These are phyloP conservation scores for Maudiozyma serrabonitensis DNA, from an alignment of 805 yeast species.

Conservation along the genomic window DNA sequence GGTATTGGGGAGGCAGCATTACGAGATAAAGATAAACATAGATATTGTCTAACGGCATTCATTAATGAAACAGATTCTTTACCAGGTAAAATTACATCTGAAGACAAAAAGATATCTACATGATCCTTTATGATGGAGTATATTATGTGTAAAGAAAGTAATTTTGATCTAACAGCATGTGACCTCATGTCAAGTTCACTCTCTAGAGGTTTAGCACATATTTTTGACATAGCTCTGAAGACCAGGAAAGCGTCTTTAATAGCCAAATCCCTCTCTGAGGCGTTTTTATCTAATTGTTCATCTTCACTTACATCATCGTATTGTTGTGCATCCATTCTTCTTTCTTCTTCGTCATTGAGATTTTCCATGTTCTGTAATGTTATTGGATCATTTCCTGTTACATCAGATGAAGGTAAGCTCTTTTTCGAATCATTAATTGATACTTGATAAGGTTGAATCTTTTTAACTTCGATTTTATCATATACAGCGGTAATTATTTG, in stretches of 20 bases:
- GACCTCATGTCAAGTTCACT: conserved; percentile 76
- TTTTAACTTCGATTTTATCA: conserved; percentile 42
- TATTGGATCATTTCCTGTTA: conserved; percentile 27
- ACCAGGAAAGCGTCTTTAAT: conserved; percentile 88
- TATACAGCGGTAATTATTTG: conserved; percentile 83
- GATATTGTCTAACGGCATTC: conserved; percentile 73
- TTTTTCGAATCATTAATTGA: conserved; percentile 3
- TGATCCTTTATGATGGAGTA: conserved; percentile 81
- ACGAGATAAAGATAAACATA: conserved; percentile 73
- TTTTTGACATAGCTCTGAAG: conserved; percentile 89
- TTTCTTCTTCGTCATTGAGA: conserved; percentile 46
- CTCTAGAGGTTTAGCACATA: conserved; percentile 78
- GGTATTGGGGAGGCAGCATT: conserved; percentile 89
- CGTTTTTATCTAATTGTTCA: background rate
- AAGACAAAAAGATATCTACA: conserved; percentile 66
- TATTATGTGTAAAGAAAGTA: conserved; percentile 77
- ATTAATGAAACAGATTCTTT: conserved; percentile 54
- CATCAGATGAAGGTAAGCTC: background rate
- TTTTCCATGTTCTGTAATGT: conserved; percentile 55
- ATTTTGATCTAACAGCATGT: conserved; percentile 84
- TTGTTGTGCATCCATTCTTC: conserved; percentile 37
- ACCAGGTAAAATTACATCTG: conserved; percentile 43
- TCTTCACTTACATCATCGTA: conserved; percentile 3
- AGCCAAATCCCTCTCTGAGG: conserved; percentile 46
- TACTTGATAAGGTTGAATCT: conserved; percentile 1